Percentiles rank a stretch among this genome's conserved stretches.
These are phyloP conservation scores for Elasticomyces elasticus DNA, from an alignment of 495 filamentous ascomycete genomes.

Conservation along the genomic window DNA sequence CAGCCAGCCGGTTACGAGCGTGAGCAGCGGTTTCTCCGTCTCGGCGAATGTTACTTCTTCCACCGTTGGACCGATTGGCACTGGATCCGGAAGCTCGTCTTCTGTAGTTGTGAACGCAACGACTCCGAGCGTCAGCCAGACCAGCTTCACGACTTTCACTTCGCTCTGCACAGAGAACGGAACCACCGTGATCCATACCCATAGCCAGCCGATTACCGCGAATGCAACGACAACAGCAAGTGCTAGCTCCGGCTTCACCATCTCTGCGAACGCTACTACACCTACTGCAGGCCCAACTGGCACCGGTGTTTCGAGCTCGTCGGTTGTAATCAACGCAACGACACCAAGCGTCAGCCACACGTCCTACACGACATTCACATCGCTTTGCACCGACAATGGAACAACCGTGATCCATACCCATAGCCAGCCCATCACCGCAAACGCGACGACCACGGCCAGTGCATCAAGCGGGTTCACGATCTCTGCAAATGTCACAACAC, in stretches of 20 bases:
- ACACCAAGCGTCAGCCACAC: background rate
- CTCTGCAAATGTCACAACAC: background rate
- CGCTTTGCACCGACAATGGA: constrained; percentile 1
- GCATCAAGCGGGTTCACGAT: background rate
- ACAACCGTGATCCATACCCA: background rate
- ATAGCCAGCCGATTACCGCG: background rate
- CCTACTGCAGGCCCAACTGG: background rate
- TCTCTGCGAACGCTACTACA: background rate
- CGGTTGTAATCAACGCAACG: background rate
- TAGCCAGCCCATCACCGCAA: background rate
- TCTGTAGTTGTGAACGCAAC: background rate
- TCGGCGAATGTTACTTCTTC: background rate
- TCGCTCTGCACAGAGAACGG: constrained; percentile 2
- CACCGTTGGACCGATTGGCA: background rate
- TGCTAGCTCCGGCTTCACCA: background rate
- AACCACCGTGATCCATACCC: background rate
- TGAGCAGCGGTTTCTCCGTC: background rate
- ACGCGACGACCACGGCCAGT: background rate
- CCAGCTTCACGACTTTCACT: background rate
- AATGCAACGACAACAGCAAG: background rate
- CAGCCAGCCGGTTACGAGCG: background rate
- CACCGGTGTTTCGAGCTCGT: background rate
- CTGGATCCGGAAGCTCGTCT: background rate
- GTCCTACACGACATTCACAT: background rate
- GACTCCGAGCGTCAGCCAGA: background rate